Evolutionary conservation across 1,284 basidiomycete species (phyloP), one percentile per base, ranked within the genome.

Genomic region (Ganoderma resinaceum): DNA sequence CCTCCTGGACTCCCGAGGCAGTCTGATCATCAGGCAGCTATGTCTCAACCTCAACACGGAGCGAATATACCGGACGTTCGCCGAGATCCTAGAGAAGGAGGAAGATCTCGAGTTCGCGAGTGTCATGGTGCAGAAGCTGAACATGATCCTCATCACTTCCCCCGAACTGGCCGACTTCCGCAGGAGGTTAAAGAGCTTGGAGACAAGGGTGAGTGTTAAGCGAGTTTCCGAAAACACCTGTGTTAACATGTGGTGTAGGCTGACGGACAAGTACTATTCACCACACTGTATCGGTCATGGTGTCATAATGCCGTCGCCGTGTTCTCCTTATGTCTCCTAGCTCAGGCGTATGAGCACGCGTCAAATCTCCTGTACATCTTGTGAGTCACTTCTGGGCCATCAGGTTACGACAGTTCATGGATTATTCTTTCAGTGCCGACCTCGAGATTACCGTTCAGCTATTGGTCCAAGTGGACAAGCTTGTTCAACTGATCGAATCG

Each of bases 271-370:
- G 90, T 90, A 8, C 81, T 99, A 31, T 99, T 99, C 78, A 94
- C 92, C 1, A 94, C 93, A 0, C 83, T 99, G 23, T 99, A 99
- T 78, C 88, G 95, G 43, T 98, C 96, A 49, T 99, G 98, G 97
- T 99, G 96, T 79, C 98, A 99, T 78, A 99, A 99, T 77, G 94
- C 98, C 0, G 96, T 99, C 31, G 94, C 98, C 0, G 96, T 96
- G 0, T 98, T 99, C 77, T 95, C 96, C 0, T 86, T 99, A 3
- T 99, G 98, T 80, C 86, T 99, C 26, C 85, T 99, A 14, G 96
- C 97, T 0, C 98, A 99, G 81, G 97, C 97, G 4, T 99, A 99
- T 76, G 98, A 99, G 78, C 98, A 99, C 80, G 98, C 98, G 1
- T 98, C 95, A 49, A 98, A 97, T 79, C 85, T 99, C 35, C 85